Conservation (phyloP, 192 early-diverging fungal species). For the Rhizoclosmatium globosum region DNA sequence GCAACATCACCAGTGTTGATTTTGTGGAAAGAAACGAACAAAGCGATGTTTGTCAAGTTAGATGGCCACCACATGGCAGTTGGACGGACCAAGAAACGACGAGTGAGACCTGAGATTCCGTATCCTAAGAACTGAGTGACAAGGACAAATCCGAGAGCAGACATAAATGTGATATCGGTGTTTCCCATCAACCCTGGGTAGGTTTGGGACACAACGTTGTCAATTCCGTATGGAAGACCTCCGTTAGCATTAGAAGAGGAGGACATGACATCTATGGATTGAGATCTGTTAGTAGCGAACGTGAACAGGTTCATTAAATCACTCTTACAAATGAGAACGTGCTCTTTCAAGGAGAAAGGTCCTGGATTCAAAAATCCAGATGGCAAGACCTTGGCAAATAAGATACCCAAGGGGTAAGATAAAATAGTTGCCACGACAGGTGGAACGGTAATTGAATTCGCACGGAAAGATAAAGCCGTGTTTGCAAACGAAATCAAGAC, state of each 20-base stretch:
- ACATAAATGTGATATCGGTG: background rate
- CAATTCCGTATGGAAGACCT: slow-evolving; percentile 56
- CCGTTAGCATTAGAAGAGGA: slow-evolving; percentile 16
- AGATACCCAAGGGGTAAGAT: slow-evolving; percentile 68
- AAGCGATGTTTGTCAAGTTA: background rate
- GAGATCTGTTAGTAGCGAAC: background rate
- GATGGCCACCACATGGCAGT: no score
- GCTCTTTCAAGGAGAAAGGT: no score
- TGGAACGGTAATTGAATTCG: slow-evolving; percentile 58
- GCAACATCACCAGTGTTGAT: slow-evolving; percentile 21
- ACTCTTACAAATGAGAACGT: slow-evolving; percentile 72
- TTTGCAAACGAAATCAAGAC: slow-evolving; percentile 26
- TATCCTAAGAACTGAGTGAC: slow-evolving; percentile 66
- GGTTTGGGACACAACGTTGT: slow-evolving; percentile 43
- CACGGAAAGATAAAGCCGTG: slow-evolving; percentile 41
- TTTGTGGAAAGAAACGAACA: background rate
- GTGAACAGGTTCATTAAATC: background rate
- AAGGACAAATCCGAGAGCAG: slow-evolving; percentile 8
- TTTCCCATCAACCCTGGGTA: no score
- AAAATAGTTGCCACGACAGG: slow-evolving; percentile 78
- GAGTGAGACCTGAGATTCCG: no score
- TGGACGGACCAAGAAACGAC: no score
- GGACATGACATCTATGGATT: slow-evolving; percentile 13
- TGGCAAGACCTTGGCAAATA: slow-evolving; percentile 52
- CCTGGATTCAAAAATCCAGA: no score